These are phyloP conservation scores for Plasmodium relictum DNA, from an alignment of 169 alveolate genomes.

Conservation along the genomic window DNA sequence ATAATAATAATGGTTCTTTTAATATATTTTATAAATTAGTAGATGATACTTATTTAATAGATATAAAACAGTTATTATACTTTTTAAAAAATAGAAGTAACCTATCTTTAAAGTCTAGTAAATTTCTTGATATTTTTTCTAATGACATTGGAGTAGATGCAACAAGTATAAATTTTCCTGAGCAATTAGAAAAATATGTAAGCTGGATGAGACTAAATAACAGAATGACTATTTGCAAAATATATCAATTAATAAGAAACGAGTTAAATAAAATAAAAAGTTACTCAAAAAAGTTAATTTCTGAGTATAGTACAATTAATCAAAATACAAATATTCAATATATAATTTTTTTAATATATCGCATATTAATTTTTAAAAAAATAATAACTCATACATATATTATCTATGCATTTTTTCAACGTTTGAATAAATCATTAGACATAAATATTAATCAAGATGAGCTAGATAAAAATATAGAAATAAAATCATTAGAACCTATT, in stretches of 20 bases:
- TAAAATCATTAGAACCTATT: conserved; percentile 31
- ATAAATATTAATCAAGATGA: conserved; percentile 18
- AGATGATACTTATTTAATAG: conserved; percentile 48
- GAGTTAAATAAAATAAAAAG: conserved; percentile 59
- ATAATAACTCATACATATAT: conserved; percentile 66
- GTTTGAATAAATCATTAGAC: conserved; percentile 52
- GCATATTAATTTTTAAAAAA: conserved; percentile 65
- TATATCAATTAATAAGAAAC: conserved; percentile 13
- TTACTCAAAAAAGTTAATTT: conserved; percentile 30
- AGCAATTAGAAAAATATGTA: conserved; percentile 65
- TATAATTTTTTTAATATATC: conserved; percentile 68
- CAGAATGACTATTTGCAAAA: conserved; percentile 61
- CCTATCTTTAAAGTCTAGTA: not conserved
- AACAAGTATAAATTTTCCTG: conserved; percentile 25
- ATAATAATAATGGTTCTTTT: not conserved
- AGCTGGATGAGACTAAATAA: conserved; percentile 76
- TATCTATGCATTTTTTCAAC: conserved; percentile 52
- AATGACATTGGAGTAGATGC: conserved; percentile 47
- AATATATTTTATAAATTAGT: conserved; percentile 60
- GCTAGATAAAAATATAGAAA: not conserved
- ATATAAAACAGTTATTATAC: conserved; percentile 25
- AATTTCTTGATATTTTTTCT: conserved; percentile 57
- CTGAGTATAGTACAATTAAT: conserved; percentile 50
- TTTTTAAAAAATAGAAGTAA: conserved; percentile 21
- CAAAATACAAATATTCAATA: conserved; percentile 58